Evolutionary conservation across 1,284 basidiomycete species (phyloP), one percentile per base, ranked within the genome.

Genomic region (Rugosomyces carneus): DNA sequence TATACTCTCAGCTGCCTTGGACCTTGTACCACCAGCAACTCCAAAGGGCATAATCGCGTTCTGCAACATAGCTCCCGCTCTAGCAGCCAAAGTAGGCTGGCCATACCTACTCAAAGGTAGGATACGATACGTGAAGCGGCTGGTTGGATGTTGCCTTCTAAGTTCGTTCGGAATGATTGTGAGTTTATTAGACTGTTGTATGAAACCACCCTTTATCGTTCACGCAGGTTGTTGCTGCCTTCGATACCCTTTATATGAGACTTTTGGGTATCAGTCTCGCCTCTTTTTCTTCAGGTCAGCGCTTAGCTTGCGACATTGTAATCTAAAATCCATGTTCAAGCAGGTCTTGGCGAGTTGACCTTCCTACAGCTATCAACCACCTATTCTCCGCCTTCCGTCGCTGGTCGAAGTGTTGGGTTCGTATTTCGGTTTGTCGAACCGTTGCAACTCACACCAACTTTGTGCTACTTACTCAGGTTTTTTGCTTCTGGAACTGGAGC

Each of bases 31-130:
- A 3, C 80, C 89, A 0, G 79, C 84, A 3, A 93, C 89, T 0
- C 93, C 93, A 0, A 91, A 90, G 59, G 94, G 93, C n/a, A 81
- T 97, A 46, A 91, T 96, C 40, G 84, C 87, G 0, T 93, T 95
- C 63, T 92, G 88, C 68, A 93, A 95, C 60, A 93, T 94, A 48
- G 78, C 85, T 19, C 90, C 89, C 0, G 78, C 86, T 0, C 67
- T 93, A 1, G 60, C 82, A 0, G 92, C 90, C 18, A 99, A 98
- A 67, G 73, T 96, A 2, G 83, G 83, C 7, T 99, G 93, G 93
- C 94, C 95, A 0, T 93, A 98, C 58, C 54, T 95, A 6, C 73
- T 92, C 32, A 85, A 81, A 56, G 93, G 93, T 0, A 71, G 76
- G 50, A 88, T 95, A 65, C 75, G 81, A 50, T 97, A 96, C 61